Evolutionary conservation across 1,139 yeast genomes (phyloP).

Genomic region (Lodderomyces theae): DNA sequence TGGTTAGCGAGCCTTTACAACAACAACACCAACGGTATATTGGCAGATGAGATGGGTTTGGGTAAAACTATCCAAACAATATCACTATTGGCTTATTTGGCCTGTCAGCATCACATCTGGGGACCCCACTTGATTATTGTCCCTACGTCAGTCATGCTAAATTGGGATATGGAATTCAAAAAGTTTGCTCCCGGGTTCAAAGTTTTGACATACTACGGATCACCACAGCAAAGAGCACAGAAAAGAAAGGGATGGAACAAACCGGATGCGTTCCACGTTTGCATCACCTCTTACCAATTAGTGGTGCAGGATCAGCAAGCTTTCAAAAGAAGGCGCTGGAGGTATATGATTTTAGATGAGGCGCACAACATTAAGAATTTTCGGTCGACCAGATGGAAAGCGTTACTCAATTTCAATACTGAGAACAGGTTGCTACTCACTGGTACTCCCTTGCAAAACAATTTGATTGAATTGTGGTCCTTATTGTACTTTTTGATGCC

Average conservation of each 20-base stretch:
- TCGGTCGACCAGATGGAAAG: slow-evolving; percentile 96
- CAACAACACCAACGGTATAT: slow-evolving; percentile 90
- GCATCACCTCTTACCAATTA: slow-evolving; percentile 93
- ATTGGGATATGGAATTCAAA: slow-evolving; percentile 99
- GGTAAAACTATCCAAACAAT: slow-evolving; percentile 98
- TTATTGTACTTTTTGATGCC: slow-evolving; percentile 94
- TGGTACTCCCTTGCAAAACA: slow-evolving; percentile 94
- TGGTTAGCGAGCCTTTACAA: slow-evolving; percentile 96
- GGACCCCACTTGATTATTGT: slow-evolving; percentile 97
- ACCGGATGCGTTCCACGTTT: slow-evolving; percentile 93
- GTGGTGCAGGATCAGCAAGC: slow-evolving; percentile 96
- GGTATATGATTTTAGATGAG: slow-evolving; percentile 94
- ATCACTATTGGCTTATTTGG: slow-evolving; percentile 78
- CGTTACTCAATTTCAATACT: slow-evolving; percentile 87
- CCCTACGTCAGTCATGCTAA: slow-evolving; percentile 97
- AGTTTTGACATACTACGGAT: slow-evolving; percentile 92
- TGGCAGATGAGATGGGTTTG: slow-evolving; percentile 98
- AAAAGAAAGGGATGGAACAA: slow-evolving; percentile 98
- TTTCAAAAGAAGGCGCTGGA: slow-evolving; percentile 90
- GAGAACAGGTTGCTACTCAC: slow-evolving; percentile 83
- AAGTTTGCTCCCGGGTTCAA: slow-evolving; percentile 98
- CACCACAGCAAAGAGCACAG: slow-evolving; percentile 96
- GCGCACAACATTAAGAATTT: slow-evolving; percentile 98
- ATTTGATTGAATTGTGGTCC: slow-evolving; percentile 92
- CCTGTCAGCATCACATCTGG: slow-evolving; percentile 93